Evolutionary conservation across 371 early-diverging fungal species (phyloP).

Genomic region (Blastocladiella emersonii): DNA sequence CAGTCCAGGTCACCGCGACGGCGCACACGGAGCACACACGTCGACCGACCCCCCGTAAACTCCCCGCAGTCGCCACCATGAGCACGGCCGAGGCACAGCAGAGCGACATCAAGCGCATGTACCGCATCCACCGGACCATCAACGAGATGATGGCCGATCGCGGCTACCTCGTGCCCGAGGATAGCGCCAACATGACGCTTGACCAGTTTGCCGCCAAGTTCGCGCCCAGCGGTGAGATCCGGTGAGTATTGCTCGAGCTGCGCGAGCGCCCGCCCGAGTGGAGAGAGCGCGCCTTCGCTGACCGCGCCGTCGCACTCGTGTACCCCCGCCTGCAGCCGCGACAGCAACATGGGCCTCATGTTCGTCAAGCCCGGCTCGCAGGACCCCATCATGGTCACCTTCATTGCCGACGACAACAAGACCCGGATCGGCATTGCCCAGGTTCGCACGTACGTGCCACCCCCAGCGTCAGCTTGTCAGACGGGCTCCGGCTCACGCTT

Average conservation of each 20-base stretch:
- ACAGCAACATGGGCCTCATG: not conserved
- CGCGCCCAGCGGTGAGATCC: not conserved
- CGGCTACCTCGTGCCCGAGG: slow-evolving; percentile 21
- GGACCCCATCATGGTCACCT: not conserved
- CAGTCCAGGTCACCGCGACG: no score
- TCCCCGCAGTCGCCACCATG: slow-evolving; percentile 2
- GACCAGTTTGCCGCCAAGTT: not conserved
- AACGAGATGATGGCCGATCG: slow-evolving; percentile 80
- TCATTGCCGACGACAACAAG: not conserved
- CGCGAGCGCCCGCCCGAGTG: not conserved
- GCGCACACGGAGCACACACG: no score
- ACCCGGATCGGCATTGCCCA: not conserved
- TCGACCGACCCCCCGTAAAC: not conserved
- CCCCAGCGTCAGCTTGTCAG: no score
- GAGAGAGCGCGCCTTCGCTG: no score
- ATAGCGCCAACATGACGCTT: not conserved
- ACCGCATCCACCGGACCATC: slow-evolving; percentile 74
- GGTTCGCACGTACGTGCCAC: not conserved
- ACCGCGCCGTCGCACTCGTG: no score
- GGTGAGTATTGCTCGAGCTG: not conserved
- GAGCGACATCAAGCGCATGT: slow-evolving; percentile 55
- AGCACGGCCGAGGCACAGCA: slow-evolving; percentile 13
- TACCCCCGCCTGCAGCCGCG: no score
- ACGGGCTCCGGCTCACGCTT: no score
- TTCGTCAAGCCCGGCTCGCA: not conserved